Evolutionary conservation across 23 red algal genomes (phyloP), one percentile per base, ranked within the genome.

Genomic region (Gracilaria domingensis): DNA sequence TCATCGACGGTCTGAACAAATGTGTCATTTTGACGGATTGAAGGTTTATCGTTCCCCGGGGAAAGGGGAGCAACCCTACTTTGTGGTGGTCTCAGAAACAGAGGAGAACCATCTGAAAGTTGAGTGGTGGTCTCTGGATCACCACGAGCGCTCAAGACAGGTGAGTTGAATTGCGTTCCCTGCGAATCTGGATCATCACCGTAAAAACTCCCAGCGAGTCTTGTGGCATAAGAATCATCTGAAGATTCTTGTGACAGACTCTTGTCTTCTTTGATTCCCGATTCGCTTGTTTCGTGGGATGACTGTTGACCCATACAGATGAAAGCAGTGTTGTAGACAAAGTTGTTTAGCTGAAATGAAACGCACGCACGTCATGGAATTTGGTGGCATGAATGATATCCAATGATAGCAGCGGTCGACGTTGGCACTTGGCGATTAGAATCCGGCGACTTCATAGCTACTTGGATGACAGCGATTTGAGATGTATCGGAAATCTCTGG

Each of bases 141-240:
- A 37, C 8, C 64, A 20, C 36, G 14, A 69, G 64, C 34, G 23
- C 28, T 50, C n/a, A 77, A 77, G 21, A 51, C 23, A 77, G 72
- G 40, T 1, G 24, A 50, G 40, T 77, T 69, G 32, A 69, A 69
- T 36, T 37, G 64, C 42, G 32, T 48, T 51, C 20, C 72, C 12
- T 49, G 38, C 39, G 72, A 77, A 50, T 77, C 72, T 25, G 38
- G 26, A 20, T 49, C 38, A 24, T 28, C 45, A 37, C 21, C 72
- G 21, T 77, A 51, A 51, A 49, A 45, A 51, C 45, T 51, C 45
- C 14, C 45, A 30, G 72, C 72, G 20, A 77, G 38, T 50, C 72
- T 77, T 37, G 72, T 77, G 21, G 38, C 72, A 77, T 77, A 49
- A 34, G 72, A 77, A 51, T 77, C 72, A 49, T 77, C 34, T 25